Base-by-base conservation (phyloP, 805 yeast species). In the Kurtzmaniella fragi region DNA sequence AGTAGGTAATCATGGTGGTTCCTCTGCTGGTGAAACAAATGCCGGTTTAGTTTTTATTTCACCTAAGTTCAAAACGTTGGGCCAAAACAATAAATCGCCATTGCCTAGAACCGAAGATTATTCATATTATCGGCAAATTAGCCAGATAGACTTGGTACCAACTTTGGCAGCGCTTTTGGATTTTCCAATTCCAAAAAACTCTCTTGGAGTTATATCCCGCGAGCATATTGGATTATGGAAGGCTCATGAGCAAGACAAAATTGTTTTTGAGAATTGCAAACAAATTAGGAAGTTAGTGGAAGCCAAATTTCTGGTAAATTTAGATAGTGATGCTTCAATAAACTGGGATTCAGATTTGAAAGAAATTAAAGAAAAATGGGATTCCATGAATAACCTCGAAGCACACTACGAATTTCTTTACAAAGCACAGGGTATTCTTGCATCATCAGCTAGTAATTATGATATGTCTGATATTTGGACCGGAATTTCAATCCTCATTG, bases 1-100 rank as follows among this genome's bases (percentile, higher is more conserved):
- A 38, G 77, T 84, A 3, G 97, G 97, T 1, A 91, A 90, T 51
- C 98, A 93, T 57, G 99, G 99, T 6, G 99, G 98, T 1, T 86
- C 97, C 0, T 84, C 96, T 1, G 3, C 72, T 0, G 95, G 96
- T 2, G 99, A 93, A 59, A 91, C 97, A 0, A 84, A 89, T 12
- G 83, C 99, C 1, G 97, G 84, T 0, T 51, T 93, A 52, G 63
- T 80, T 1, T 71, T 91, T 32, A 63, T 84, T 0, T 82, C 96
- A 0, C 77, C 82, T 7, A 73, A 73, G 48, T 73, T 89, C 40
- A 46, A 62, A 35, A 40, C 50, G 1, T 46, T 33, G 41, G 42
- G 20, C 31, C 17, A 39, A 39, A 37, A 38, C 55, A 50, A 39
- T n/a, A 27, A 40, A 20, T 64, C 73, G 12, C 81, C 81, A 9